Percentiles rank a stretch among this genome's conserved stretches.
Conservation (phyloP, 2,329 filamentous ascomycete genomes). For the Botrytis hyacinthi region DNA sequence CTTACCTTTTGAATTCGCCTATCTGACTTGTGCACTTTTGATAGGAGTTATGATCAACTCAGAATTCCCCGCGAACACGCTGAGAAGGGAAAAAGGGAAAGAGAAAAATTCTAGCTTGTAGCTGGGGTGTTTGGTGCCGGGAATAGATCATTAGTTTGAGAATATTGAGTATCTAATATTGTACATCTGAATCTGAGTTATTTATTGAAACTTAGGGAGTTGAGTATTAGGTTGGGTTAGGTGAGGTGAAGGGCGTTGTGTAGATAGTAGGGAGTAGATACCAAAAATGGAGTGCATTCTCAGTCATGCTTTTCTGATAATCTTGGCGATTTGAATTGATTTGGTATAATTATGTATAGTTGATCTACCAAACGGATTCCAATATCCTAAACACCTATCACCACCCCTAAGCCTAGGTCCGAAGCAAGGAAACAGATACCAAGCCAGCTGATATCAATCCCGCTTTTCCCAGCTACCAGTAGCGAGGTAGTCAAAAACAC, state of each 20-base stretch:
- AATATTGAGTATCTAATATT: background rate
- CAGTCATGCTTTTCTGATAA: background rate
- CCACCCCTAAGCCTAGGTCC: background rate
- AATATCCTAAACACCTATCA: background rate
- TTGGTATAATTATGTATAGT: background rate
- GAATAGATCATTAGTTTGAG: background rate
- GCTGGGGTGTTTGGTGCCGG: background rate
- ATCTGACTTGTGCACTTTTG: too few species aligned
- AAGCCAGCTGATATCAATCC: background rate
- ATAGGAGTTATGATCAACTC: background rate
- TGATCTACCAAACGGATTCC: background rate
- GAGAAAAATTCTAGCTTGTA: too few species aligned
- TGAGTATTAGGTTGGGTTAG: background rate
- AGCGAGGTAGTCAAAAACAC: background rate
- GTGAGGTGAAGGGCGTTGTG: background rate
- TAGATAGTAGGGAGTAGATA: background rate
- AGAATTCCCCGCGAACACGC: background rate
- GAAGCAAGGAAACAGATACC: background rate
- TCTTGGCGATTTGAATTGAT: background rate
- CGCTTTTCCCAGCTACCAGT: background rate
- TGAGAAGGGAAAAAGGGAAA: background rate
- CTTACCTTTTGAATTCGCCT: too few species aligned
- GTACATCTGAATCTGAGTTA: background rate
- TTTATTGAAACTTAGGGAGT: background rate
- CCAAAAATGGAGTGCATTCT: background rate